A percentile compares a stretch with the other conserved stretches of the same genome.
Conservation (phyloP, 345 rosid genomes). For the Mangifera indica region DNA sequence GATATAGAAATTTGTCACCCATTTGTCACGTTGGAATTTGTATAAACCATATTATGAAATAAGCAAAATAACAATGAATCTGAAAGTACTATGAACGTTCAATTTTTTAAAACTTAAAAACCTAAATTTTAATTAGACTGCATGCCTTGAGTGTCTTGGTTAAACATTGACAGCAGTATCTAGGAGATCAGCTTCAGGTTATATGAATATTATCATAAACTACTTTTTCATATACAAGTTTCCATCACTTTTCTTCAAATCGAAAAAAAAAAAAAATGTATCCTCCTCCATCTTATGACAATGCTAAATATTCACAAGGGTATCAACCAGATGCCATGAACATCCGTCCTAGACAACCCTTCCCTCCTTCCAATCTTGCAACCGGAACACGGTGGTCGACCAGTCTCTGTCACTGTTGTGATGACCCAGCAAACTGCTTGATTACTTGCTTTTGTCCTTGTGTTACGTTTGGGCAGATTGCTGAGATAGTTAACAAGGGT, state of each 20-base stretch:
- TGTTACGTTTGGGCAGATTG: slow-evolving; percentile 51
- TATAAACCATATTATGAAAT: not conserved
- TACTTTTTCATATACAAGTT: slow-evolving; percentile 11
- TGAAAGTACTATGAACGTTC: not conserved
- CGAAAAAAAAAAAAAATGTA: slow-evolving; percentile 23
- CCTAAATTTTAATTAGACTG: not conserved
- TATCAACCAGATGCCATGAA: slow-evolving; percentile 29
- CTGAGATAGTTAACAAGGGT: slow-evolving; percentile 44
- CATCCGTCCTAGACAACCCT: slow-evolving; percentile 25
- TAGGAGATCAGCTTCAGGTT: slow-evolving; percentile 2
- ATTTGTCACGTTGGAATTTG: not conserved
- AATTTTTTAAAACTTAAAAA: not conserved
- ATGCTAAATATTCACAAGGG: slow-evolving; percentile 29
- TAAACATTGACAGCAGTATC: slow-evolving; percentile 7
- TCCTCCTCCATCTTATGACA: slow-evolving; percentile 32
- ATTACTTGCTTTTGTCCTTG: slow-evolving; percentile 47
- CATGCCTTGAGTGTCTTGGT: not conserved
- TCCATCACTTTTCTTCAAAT: not conserved
- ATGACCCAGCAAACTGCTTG: slow-evolving; percentile 43
- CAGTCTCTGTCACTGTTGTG: slow-evolving; percentile 49
- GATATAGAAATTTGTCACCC: too few relatives aligned
- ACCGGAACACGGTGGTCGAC: slow-evolving; percentile 38
- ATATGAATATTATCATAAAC: not conserved
- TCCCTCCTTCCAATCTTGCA: slow-evolving; percentile 19
- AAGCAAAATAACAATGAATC: not conserved